Evolutionary conservation across 2,329 filamentous ascomycete species (phyloP).

Genomic region (Ceratocystis harringtonii): DNA sequence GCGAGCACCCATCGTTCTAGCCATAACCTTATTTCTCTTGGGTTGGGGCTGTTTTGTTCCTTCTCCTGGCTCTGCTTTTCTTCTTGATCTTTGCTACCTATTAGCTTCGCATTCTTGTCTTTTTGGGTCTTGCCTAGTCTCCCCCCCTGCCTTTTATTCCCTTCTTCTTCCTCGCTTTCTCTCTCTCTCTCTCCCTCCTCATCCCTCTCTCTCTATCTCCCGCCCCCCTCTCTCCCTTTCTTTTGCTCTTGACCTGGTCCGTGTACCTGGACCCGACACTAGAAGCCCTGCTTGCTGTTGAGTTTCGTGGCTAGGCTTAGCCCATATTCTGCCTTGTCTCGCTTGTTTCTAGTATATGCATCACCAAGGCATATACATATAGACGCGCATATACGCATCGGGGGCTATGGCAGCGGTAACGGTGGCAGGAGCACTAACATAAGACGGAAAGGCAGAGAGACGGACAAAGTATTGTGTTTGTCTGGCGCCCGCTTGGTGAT

Average conservation of each 20-base stretch:
- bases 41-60: no score
- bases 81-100: not conserved
- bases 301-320: not conserved
- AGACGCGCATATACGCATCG: not conserved
- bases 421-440: no score
- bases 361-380: not conserved
- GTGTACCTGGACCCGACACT: no score
- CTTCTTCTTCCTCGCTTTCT: not conserved
- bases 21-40: no score
- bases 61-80: no score
- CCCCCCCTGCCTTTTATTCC: not conserved
- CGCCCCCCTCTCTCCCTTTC: no score
- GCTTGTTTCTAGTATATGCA: not conserved
- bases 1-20: no score
- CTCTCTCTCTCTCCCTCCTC: not conserved
- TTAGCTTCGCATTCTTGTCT: not conserved
- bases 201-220: not conserved
- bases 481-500: no score
- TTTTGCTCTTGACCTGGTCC: no score
- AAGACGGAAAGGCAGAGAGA: no score
- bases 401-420: not conserved
- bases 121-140: not conserved
- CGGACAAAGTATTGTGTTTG: no score
- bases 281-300: no score
- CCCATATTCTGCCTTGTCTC: not conserved